Percentiles rank a stretch among this genome's conserved stretches.
phyloP scores from a whole-genome alignment of 306 rosid species.

The Casuarina equisetifolia region DNA sequence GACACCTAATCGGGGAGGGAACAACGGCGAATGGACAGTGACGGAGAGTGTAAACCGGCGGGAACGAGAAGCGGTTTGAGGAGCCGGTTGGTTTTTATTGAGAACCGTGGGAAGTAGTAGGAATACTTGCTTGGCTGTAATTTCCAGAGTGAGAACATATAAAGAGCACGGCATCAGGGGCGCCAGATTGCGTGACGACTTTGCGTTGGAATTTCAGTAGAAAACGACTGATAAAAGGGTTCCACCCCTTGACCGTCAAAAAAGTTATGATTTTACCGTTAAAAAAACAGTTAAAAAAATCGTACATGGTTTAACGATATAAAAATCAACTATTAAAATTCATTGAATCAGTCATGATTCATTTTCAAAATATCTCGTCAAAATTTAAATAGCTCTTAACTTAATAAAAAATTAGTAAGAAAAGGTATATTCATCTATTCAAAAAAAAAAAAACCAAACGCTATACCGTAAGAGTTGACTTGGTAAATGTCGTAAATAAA shows the following conservation, averaged over 20 bases:
- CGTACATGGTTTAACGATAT: too few relatives aligned
- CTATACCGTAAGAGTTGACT: too few relatives aligned
- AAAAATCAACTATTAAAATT: too few relatives aligned
- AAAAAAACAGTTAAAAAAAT: too few relatives aligned
- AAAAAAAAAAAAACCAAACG: too few relatives aligned
- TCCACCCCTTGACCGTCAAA: not conserved
- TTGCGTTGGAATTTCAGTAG: not conserved
- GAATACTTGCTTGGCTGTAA: constrained; percentile 4
- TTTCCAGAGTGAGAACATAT: not conserved
- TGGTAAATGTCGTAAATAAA: too few relatives aligned
- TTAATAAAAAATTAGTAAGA: too few relatives aligned
- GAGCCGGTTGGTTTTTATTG: constrained; percentile 1
- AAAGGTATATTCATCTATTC: too few relatives aligned
- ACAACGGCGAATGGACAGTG: constrained; percentile 31
- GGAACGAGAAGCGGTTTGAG: constrained; percentile 20
- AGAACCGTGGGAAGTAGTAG: constrained; percentile 3
- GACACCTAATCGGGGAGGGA: constrained; percentile 38
- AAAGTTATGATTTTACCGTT: too few relatives aligned
- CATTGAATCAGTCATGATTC: too few relatives aligned
- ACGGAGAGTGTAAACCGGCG: constrained; percentile 36
- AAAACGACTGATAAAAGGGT: not conserved
- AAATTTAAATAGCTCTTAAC: too few relatives aligned
- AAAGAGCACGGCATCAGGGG: not conserved
- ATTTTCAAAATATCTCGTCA: too few relatives aligned
- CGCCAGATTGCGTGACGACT: not conserved